Conservation (phyloP, 2,329 filamentous ascomycete species). For the Intubia oerlemansii region DNA sequence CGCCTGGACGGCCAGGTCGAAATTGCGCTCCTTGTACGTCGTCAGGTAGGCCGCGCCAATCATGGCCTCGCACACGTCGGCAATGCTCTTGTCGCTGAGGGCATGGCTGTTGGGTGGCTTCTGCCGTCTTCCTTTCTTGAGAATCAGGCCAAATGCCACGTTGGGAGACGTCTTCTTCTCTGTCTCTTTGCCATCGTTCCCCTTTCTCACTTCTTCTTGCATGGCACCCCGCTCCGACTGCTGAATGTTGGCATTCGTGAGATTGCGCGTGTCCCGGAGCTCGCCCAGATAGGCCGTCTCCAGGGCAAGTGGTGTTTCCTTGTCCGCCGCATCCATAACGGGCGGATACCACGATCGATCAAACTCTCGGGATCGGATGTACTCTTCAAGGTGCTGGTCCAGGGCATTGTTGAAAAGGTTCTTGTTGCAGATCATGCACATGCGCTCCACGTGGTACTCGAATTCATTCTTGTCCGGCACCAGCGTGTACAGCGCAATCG, state of each 20-base stretch:
- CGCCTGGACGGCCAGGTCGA: constrained; percentile 37
- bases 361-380: constrained; percentile 66
- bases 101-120: constrained; percentile 34
- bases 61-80: constrained; percentile 83
- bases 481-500: constrained; percentile 62
- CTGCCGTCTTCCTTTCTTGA: constrained; percentile 48
- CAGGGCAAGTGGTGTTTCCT: not conserved
- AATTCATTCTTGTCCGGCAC: constrained; percentile 65
- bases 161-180: too few species aligned
- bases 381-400: constrained; percentile 44
- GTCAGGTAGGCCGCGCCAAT: constrained; percentile 66
- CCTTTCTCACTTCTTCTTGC: too few species aligned
- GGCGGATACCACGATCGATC: constrained; percentile 80
- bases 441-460: constrained; percentile 73
- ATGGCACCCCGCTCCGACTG: not conserved
- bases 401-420: constrained; percentile 66
- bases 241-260: not conserved
- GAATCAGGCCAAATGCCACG: constrained; percentile 31
- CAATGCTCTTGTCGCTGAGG: constrained; percentile 73
- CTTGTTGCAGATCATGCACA: constrained; percentile 78
- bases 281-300: too few species aligned
- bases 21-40: constrained; percentile 17
- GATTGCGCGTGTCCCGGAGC: too few species aligned
- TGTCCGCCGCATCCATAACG: constrained; percentile 3
- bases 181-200: not conserved